Percentiles rank a stretch among this genome's conserved stretches.
Evolutionary conservation across 169 alveolate species (phyloP).

Genomic region (Blepharisma undulans): DNA sequence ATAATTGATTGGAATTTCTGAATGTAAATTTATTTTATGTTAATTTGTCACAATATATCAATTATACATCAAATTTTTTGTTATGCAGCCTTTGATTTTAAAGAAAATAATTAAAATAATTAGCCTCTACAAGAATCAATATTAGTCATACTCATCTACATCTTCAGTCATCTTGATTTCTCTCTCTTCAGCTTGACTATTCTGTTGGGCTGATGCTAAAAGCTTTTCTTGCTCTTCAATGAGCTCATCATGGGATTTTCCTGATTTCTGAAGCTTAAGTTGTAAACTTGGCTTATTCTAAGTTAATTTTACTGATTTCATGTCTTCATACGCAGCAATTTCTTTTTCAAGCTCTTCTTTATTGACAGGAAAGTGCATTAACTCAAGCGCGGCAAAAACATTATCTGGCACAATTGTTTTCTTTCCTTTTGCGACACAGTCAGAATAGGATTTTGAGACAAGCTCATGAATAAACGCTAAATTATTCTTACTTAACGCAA

Average conservation of each 20-base stretch:
- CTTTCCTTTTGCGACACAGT: conserved; percentile 5
- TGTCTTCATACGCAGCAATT: background rate
- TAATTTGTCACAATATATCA: background rate
- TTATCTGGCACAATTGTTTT: conserved; percentile 28
- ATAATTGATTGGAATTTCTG: background rate
- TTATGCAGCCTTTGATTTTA: background rate
- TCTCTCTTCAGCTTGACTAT: background rate
- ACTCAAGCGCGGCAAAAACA: conserved; percentile 17
- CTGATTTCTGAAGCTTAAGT: conserved; percentile 6
- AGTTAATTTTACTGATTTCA: background rate
- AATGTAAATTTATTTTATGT: background rate
- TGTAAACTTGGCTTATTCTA: conserved; percentile 11
- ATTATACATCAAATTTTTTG: background rate
- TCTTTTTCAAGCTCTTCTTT: background rate
- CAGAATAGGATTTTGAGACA: background rate
- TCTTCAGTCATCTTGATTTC: background rate
- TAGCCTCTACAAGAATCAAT: background rate
- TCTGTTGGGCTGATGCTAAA: background rate
- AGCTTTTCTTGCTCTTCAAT: conserved; percentile 28
- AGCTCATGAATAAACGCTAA: background rate
- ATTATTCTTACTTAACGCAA: background rate
- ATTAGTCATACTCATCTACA: conserved; percentile 29
- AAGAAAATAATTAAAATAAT: too few species aligned
- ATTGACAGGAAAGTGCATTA: background rate
- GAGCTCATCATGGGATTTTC: conserved; percentile 10